phyloP scores from a whole-genome alignment of 305 asterid genomes.

The Fraxinus baroniana region DNA sequence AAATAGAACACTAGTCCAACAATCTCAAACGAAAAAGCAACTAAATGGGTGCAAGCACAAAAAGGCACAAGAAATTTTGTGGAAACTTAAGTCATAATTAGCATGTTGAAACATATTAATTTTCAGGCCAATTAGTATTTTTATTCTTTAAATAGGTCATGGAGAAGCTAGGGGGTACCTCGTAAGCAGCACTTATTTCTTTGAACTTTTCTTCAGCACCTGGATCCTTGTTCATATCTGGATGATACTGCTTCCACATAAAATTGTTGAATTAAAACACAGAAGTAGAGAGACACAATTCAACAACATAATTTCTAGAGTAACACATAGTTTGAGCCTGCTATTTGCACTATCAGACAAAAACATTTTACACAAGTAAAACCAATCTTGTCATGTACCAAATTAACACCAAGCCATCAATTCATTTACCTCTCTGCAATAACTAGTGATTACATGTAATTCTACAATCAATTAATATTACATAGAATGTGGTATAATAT shows the following conservation, averaged over 20 bases:
- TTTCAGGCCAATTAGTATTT: neutral
- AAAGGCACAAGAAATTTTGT: conserved; percentile 3
- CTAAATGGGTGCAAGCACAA: neutral
- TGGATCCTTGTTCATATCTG: conserved; percentile 79
- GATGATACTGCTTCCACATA: conserved; percentile 71
- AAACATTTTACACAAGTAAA: neutral
- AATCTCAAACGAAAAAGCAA: neutral
- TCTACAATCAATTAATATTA: neutral
- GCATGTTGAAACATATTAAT: neutral
- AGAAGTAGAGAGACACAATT: neutral
- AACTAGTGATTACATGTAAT: neutral
- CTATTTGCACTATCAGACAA: neutral
- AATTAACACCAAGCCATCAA: neutral
- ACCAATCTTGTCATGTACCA: neutral
- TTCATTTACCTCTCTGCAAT: neutral
- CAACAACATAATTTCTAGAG: neutral
- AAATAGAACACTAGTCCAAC: neutral
- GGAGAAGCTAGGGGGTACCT: conserved; percentile 46
- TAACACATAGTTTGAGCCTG: conserved; percentile 6
- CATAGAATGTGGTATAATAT: neutral
- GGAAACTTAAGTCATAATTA: neutral
- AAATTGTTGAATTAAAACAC: conserved; percentile 13
- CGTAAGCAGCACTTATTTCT: conserved; percentile 92
- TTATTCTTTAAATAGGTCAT: neutral
- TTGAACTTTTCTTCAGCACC: conserved; percentile 93